Evolutionary conservation across 1,139 yeast species (phyloP).

Genomic region (Saccharomyces pastorianus): DNA sequence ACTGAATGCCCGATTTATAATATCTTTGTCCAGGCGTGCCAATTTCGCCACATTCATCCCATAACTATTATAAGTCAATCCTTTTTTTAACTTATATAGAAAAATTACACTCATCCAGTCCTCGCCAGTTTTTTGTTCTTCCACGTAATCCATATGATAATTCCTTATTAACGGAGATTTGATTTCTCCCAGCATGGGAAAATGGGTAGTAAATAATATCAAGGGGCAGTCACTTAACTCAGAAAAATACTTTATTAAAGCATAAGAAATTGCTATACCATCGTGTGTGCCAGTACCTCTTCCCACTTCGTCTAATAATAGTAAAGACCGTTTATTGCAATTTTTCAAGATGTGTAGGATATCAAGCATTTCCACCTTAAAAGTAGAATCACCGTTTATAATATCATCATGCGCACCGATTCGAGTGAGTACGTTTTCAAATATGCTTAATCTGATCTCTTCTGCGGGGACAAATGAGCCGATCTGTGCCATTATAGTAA

Average conservation of each 20-base stretch:
- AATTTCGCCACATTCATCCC: conserved; percentile 74
- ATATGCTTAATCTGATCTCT: conserved; percentile 36
- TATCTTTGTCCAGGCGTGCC: conserved; percentile 49
- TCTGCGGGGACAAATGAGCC: conserved; percentile 47
- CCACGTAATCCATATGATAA: conserved; percentile 69
- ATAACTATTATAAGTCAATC: conserved; percentile 58
- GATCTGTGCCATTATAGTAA: conserved; percentile 43
- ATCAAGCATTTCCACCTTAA: conserved; percentile 44
- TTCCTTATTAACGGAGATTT: conserved; percentile 45
- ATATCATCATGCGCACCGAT: conserved; percentile 41
- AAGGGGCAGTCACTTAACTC: conserved; percentile 42
- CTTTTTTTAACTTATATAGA: conserved; percentile 51
- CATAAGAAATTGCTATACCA: conserved; percentile 79
- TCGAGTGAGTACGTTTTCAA: conserved; percentile 38
- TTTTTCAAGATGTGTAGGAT: conserved; percentile 37
- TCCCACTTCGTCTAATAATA: conserved; percentile 47
- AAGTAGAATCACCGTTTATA: conserved; percentile 39
- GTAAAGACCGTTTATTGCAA: conserved; percentile 33
- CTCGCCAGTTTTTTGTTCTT: conserved; percentile 33
- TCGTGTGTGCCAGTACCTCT: conserved; percentile 77
- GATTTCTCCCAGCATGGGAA: conserved; percentile 53
- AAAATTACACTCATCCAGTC: conserved; percentile 43
- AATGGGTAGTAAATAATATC: conserved; percentile 79
- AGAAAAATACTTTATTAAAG: conserved; percentile 61
- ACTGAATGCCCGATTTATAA: conserved; percentile 43